A percentile compares a stretch with the other conserved stretches of the same genome.
Evolutionary conservation across 2,329 filamentous ascomycete species (phyloP).

Genomic region (Camillea tinctor): DNA sequence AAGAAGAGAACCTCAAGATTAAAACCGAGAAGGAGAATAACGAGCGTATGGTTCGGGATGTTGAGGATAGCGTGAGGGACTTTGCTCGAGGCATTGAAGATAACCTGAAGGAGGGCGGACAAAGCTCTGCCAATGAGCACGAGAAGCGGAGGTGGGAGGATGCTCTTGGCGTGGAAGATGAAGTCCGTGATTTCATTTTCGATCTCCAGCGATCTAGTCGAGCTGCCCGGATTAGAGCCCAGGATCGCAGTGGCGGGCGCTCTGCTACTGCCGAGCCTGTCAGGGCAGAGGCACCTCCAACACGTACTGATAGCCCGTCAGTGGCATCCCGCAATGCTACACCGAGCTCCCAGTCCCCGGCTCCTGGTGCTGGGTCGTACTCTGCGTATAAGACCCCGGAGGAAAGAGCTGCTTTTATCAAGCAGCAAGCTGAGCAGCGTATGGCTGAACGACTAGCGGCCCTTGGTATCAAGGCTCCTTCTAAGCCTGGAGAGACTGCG

Average conservation of each 20-base stretch:
- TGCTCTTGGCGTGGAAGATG: conserved; percentile 91
- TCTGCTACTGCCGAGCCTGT: conserved; percentile 42
- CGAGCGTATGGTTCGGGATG: conserved; percentile 93
- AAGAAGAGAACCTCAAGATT: conserved; percentile 81
- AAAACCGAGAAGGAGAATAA: conserved; percentile 88
- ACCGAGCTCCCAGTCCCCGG: conserved; percentile 39
- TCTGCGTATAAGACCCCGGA: conserved; percentile 86
- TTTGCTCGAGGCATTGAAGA: conserved; percentile 84
- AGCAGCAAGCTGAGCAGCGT: conserved; percentile 92
- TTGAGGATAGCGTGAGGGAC: conserved; percentile 91
- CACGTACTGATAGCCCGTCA: conserved; percentile 51
- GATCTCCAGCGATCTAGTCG: conserved; percentile 87
- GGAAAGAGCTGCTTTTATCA: conserved; percentile 92
- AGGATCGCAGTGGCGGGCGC: conserved; percentile 51
- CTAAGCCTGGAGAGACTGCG: conserved; percentile 75
- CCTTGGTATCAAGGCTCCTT: conserved; percentile 81
- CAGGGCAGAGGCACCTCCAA: conserved; percentile 44
- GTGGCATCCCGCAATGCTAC: conserved; percentile 55
- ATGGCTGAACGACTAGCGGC: conserved; percentile 96
- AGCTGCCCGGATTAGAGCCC: conserved; percentile 64
- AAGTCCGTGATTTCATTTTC: conserved; percentile 96
- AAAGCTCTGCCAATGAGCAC: conserved; percentile 77
- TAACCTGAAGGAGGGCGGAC: conserved; percentile 76
- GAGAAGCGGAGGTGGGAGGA: conserved; percentile 95
- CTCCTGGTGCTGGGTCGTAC: conserved; percentile 65